Percentiles rank a stretch among this genome's conserved stretches.
These are phyloP conservation scores for Cruciata laevipes DNA, from an alignment of 257 asterid genomes.

Conservation along the genomic window DNA sequence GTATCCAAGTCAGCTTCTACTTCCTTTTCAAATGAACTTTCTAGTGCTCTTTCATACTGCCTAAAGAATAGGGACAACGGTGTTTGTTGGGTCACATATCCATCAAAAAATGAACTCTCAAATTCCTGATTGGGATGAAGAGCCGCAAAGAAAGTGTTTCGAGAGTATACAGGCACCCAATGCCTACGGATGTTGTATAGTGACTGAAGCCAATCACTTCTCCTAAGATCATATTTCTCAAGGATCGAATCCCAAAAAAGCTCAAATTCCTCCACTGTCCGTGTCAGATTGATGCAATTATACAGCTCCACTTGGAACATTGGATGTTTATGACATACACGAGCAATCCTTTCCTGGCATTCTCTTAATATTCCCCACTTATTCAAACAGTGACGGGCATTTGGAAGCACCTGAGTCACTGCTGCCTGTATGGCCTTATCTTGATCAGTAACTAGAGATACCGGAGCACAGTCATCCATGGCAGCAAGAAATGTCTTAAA, in stretches of 20 bases:
- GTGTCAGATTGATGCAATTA: conserved; percentile 74
- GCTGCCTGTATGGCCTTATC: conserved; percentile 59
- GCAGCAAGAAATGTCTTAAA: conserved; percentile 80
- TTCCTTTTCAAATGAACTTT: conserved; percentile 71
- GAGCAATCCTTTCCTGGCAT: conserved; percentile 71
- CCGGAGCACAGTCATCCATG: conserved; percentile 64
- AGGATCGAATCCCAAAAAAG: conserved; percentile 59
- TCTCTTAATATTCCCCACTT: conserved; percentile 80
- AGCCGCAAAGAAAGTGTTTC: conserved; percentile 73
- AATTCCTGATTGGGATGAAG: conserved; percentile 41
- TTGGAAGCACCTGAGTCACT: conserved; percentile 63
- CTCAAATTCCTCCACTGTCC: conserved; percentile 83
- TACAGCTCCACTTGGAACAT: conserved; percentile 68
- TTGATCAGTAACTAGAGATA: conserved; percentile 60
- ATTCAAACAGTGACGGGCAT: conserved; percentile 57
- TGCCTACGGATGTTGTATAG: conserved; percentile 59
- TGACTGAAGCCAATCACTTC: conserved; percentile 83
- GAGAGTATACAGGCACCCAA: conserved; percentile 89
- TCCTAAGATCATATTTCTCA: conserved; percentile 63
- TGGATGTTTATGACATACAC: conserved; percentile 54
- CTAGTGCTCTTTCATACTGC: conserved; percentile 85
- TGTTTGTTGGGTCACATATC: conserved; percentile 77
- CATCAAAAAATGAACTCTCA: conserved; percentile 72
- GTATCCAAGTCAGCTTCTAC: conserved; percentile 79
- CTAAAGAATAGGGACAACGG: conserved; percentile 84